Base-by-base conservation (phyloP, 1,139 yeast species). In the Candida pseudocylindracea region DNA sequence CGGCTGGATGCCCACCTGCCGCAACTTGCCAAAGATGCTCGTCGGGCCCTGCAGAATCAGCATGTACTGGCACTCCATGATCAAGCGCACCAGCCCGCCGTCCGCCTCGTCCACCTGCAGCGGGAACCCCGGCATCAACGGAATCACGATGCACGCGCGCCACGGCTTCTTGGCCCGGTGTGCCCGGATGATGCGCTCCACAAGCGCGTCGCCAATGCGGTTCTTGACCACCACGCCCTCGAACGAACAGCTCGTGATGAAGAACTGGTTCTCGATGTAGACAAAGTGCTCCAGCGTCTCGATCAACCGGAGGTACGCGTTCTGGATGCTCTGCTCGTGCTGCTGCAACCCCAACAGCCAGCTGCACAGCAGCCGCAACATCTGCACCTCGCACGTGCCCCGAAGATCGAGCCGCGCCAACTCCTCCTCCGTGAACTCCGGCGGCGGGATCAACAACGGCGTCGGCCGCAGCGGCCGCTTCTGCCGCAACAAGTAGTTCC, bases 111-210 rank as follows among this genome's bases (percentile, higher is more conserved):
- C 96, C 28, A 91, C 93, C 42, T 83, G 81, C 12, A 93, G 74
- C 45, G 80, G 93, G 49, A 91, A 91, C 0, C 98, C 99, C 2
- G 99, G 99, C 92, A 88, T 81, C 42, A 91, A 59, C 3, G 99
- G 99, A 38, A 91, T 81, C 6, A 88, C 66, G 38, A 88, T 73
- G 12, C 83, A 66, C 1, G 96, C 96, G 41, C 73, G 73, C 99
- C 99, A 91, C 24, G 58, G 52, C 35, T 72, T 76, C 4, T 72
- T 71, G 38, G 75, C 79, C 37, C 67, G 65, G 45, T 79, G 76
- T 0, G 98, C 98, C 33, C 83, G 65, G 27, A 83, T 75, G 35
- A 88, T 83, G 45, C 99, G 64, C 48, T 88, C 96, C 10, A 88
- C 96, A 33, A 91, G 59, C 0, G 98, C 98, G 60, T 88, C 94